Evolutionary conservation across 331 rosid genomes (phyloP), one percentile per base, ranked within the genome.

Genomic region (Malus hybrid): DNA sequence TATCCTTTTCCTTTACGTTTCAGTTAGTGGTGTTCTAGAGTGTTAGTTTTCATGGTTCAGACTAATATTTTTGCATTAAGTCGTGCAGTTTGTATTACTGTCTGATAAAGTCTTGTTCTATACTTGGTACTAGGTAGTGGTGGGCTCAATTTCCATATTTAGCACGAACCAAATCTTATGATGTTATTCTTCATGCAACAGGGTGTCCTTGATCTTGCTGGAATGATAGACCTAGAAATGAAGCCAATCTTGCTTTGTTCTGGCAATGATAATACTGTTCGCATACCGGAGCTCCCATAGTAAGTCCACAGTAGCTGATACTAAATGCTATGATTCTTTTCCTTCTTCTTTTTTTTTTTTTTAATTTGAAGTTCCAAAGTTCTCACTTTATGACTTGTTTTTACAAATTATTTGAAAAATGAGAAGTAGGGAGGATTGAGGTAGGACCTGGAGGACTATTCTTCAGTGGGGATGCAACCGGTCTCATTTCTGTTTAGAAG

Each of bases 401-500:
- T 15, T 77, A 15, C 52, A 81, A 89, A 31, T 27, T 88, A 60
- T 84, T 81, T 63, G 55, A 83, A 15, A 82, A 55, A 63, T n/a
- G 75, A 73, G 82, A 82, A 27, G 72, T 81, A 42, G 20, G 69
- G 18, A 34, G 76, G 1, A 8, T 82, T 10, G 69, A 72, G 34
- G 20, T 24, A 9, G 87, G 83, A 55, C 83, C 81, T 0, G 75
- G 28, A 13, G 85, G 91, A 5, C 75, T 81, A 32, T 77, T 88
- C 66, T 85, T 88, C 76, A 77, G 85, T 1, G 85, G 89, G 22
- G 88, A 88, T 2, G 68, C 59, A 4, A 73, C 75, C 36, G 88
- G 91, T 42, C 61, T 42, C 29, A 15, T 83, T 22, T 85, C 18
- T 9, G 89, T 77, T 14, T 86, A 77, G 85, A 85, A 80, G 46